Base-by-base conservation (phyloP, 2,329 filamentous ascomycete species). In the Waltergamsia citrina region DNA sequence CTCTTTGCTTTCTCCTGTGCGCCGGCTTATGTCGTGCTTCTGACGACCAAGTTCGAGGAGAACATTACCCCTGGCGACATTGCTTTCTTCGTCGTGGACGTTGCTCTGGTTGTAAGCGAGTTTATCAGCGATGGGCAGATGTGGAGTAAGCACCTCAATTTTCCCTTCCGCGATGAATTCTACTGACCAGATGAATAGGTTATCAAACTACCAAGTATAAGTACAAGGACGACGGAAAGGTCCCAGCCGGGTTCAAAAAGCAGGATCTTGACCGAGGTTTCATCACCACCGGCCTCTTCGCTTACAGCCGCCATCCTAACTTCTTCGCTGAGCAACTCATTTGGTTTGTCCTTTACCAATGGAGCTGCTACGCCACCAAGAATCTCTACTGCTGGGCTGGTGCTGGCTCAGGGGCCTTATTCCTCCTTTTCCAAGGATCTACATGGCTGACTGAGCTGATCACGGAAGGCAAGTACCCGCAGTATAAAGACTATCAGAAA, bases 181-280 rank as follows among this genome's bases (percentile, higher is more conserved):
- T 24, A 21, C 33, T 35, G 16, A 35, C 19, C 10, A 14, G 6
- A 16, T 12, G 10, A 22, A 35, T 25, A 82, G 78, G 75, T 42
- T 98, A 78, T 62, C 88, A 98, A 54, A 61, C 62, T 12, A 88
- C 87, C 32, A 96, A 95, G 62, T 63, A 72, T 29, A 56, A 74
- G 28, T 96, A 94, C 57, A 73, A 75, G 41, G 67, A 75, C 41
- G 81, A 78, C 2, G 85, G 77, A 32, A 82, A 83, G 52, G 68
- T 90, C 4, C 76, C 85, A 1, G 56, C 60, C 5, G 69, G 61
- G 16, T 87, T 71, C 56, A 70, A 67, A 1, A 76, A 80, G 44
- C 75, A 76, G 39, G 85, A 94, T 35, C 73, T 98, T 18, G 85
- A 95, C 43, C 82, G 90, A 24, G 92, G 92, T 27, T 98, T 98